phyloP scores from a whole-genome alignment of 495 filamentous ascomycete species.

The Tuber calosporum region DNA sequence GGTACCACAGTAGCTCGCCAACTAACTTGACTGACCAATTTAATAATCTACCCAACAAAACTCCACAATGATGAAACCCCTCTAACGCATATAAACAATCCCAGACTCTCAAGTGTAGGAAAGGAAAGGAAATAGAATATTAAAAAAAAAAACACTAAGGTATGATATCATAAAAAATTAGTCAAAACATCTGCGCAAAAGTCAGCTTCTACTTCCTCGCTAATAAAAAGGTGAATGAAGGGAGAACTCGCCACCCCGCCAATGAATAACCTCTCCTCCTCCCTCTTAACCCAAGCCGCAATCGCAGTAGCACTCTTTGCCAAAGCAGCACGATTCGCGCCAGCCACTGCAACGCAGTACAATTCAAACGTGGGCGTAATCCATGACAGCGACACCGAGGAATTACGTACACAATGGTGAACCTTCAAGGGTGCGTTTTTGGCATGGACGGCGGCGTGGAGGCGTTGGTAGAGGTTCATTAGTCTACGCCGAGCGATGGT shows the following conservation, averaged over 20 bases:
- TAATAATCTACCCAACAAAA: neutral
- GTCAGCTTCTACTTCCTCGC: neutral
- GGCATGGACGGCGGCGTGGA: conserved; percentile 76
- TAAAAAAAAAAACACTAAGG: neutral
- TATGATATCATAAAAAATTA: no score
- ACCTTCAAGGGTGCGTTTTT: conserved; percentile 80
- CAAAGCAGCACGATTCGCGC: conserved; percentile 66
- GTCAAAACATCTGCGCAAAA: neutral
- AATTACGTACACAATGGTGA: conserved; percentile 65
- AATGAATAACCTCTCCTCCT: conserved; percentile 90
- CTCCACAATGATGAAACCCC: neutral
- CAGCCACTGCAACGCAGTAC: conserved; percentile 78
- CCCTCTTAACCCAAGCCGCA: conserved; percentile 77
- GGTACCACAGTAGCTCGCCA: neutral
- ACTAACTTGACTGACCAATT: neutral
- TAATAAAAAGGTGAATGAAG: neutral
- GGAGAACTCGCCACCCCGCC: conserved; percentile 62
- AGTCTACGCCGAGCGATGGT: conserved; percentile 62
- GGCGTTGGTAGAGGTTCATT: conserved; percentile 72
- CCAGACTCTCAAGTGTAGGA: neutral
- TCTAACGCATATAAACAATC: neutral
- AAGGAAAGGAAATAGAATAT: neutral
- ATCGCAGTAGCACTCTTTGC: conserved; percentile 80
- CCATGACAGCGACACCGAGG: conserved; percentile 78
- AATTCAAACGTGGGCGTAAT: conserved; percentile 83